Percentiles rank a stretch among this genome's conserved stretches.
Evolutionary conservation across 257 asterid genomes (phyloP).

Genomic region (Solanum clarkiae): DNA sequence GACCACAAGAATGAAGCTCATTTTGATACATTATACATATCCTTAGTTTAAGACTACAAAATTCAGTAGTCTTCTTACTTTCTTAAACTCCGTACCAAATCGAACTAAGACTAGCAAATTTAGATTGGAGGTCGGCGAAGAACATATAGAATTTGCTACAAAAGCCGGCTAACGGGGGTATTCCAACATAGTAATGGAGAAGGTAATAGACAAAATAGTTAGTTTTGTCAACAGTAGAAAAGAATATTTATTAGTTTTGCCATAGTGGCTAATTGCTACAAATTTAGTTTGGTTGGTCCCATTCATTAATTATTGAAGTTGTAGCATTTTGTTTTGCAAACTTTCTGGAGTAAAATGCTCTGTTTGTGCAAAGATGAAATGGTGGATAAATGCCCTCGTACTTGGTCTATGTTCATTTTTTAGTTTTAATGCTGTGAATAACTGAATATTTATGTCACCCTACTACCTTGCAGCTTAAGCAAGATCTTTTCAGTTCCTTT

Average conservation of each 20-base stretch:
- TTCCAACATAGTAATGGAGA: no score
- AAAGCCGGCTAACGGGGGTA: no score
- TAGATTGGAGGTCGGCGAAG: neutral
- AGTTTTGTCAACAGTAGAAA: neutral
- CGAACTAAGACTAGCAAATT: neutral
- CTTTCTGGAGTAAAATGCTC: neutral
- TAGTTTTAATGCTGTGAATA: neutral
- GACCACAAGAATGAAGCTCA: neutral
- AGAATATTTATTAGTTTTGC: neutral
- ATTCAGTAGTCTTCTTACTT: neutral
- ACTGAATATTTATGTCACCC: neutral
- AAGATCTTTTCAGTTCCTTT: neutral
- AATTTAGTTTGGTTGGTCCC: neutral
- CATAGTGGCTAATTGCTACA: neutral
- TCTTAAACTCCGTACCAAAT: neutral
- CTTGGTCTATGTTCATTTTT: neutral
- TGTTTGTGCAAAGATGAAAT: neutral
- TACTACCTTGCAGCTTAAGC: neutral
- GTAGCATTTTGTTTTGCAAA: neutral
- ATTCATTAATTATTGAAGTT: neutral
- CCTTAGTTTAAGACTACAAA: neutral
- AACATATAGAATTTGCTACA: no score
- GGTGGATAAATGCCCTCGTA: neutral
- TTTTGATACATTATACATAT: neutral
- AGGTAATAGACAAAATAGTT: neutral